Evolutionary conservation across 2,329 filamentous ascomycete genomes (phyloP), one percentile per base, ranked within the genome.

Genomic region (Neofusicoccum kwambonambiense): DNA sequence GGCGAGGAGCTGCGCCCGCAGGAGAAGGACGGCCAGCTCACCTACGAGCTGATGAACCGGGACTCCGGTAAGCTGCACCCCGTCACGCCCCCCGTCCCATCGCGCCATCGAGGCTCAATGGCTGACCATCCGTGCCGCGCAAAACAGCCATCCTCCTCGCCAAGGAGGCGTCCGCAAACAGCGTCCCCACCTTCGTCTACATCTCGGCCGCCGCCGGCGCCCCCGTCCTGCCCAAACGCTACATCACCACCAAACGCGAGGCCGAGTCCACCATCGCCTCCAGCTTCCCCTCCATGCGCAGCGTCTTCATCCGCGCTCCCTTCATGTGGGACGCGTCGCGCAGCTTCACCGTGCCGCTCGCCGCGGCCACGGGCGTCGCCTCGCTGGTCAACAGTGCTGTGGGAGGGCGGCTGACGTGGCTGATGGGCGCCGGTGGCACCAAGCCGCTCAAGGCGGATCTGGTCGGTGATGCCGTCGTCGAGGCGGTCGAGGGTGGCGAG

Each of bases 11-110:
- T 93, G 69, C 83, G 84, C 69, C 85, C 89, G 0, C 83, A 87
- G 61, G 88, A 91, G 76, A 85, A 82, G 51, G 87, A 88, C 70
- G 88, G 89, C 31, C 90, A 95, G 78, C 83, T 97, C 72, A 97
- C 94, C 17, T 99, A 99, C 81, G 95, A 98, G 81, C 84, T 93
- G 67, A 97, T 99, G 92, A 99, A 99, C 80, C 87, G 95, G 65
- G 94, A 98, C 79, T 85, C 85, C 49, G 83, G 84, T 85, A 73
- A 37, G 54, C 35, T 7, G 19, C 11, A 12, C 17, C 13, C 4
- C 11, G 13, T n/a, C 27, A 4, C 17, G 9, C 15, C 15, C 22
- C 41, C 15, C 22, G 19, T 3, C 31, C n/a, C n/a, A 9, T 57
- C 12, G n/a, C 34, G 3, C 37, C 11, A 56, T 5, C 50, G n/a